Percentiles rank a stretch among this genome's conserved stretches.
These are phyloP conservation scores for Dothidotthia symphoricarpi DNA, from an alignment of 2,329 filamentous ascomycete genomes.

Conservation along the genomic window DNA sequence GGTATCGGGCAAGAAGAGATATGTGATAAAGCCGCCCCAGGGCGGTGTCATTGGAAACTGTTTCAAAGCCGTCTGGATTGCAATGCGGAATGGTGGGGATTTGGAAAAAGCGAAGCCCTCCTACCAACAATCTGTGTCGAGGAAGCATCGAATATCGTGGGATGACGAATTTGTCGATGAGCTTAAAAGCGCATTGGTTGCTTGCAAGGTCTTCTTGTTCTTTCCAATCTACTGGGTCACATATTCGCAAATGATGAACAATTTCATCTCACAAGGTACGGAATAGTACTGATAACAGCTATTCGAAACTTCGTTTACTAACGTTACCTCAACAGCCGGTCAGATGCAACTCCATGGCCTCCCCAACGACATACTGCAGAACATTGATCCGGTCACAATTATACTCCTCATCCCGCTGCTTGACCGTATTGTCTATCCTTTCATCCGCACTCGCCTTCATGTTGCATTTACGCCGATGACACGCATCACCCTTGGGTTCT, in stretches of 20 bases:
- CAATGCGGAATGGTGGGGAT: constrained; percentile 52
- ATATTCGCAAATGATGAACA: constrained; percentile 49
- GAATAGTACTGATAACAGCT: background rate
- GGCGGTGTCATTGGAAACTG: constrained; percentile 40
- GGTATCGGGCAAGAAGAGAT: constrained; percentile 33
- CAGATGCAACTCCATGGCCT: constrained; percentile 49
- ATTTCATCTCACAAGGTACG: constrained; percentile 49
- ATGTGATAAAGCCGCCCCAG: constrained; percentile 40
- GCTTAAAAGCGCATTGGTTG: constrained; percentile 62
- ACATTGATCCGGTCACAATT: constrained; percentile 49
- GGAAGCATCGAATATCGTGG: constrained; percentile 52
- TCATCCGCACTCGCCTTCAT: constrained; percentile 42
- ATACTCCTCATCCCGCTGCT: constrained; percentile 49
- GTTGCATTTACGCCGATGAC: constrained; percentile 52
- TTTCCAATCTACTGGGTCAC: constrained; percentile 51
- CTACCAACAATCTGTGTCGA: constrained; percentile 45
- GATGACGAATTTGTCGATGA: constrained; percentile 71
- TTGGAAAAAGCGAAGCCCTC: constrained; percentile 64
- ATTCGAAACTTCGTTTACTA: background rate
- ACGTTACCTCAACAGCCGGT: constrained; percentile 30
- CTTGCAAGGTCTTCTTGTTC: constrained; percentile 66
- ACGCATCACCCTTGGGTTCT: constrained; percentile 53
- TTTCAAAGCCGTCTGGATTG: constrained; percentile 61
- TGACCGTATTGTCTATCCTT: constrained; percentile 48
- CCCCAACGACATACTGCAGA: constrained; percentile 51